Base-by-base conservation (phyloP, 306 rosid genomes). In the Trifolium repens region DNA sequence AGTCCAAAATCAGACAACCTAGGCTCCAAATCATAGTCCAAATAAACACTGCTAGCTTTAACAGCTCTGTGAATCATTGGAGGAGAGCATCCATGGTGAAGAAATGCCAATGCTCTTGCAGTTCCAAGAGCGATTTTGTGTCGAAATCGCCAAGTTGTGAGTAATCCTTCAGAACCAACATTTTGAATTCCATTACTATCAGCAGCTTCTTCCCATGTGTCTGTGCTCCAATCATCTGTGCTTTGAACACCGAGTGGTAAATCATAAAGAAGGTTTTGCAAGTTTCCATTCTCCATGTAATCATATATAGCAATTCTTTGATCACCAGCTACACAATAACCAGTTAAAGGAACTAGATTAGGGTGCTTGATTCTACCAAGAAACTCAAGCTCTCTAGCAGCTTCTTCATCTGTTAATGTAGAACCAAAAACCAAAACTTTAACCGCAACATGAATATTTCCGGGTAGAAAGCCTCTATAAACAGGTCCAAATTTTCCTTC, bases 401-500 rank as follows among this genome's bases (percentile, higher is more conserved):
- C 94, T 78, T 96, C 98, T 72, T 80, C 86, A 54, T 96, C 99
- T 37, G 97, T 90, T 80, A 96, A 81, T 67, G 99, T 90, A 40
- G 98, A 96, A 5, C 98, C 99, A 53, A 87, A 94, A 67, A 88
- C 98, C 79, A 96, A 82, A 24, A 96, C 99, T 79, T 96, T 92
- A 54, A 96, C 98, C 15, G 99, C 99, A 19, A 92, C 98, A 76
- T 90, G 98, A 70, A 89, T 88, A 5, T 96, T 96, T 59, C 98
- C 92, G 6, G 93, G 97, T 8, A 96, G 88, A 77, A 96, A 96
- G 9, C 99, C 96, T 67, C 98, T 85, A 30, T 96, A 96, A 47
- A 96, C 98, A 11, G 99, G 99, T 4, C 99, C 99, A 42, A 92
- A 96, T 78, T 96, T 96, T n/a, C 99, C 99, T 74, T 96, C 99